Conservation (phyloP, 2,329 filamentous ascomycete genomes). For the Chalara sp. region DNA sequence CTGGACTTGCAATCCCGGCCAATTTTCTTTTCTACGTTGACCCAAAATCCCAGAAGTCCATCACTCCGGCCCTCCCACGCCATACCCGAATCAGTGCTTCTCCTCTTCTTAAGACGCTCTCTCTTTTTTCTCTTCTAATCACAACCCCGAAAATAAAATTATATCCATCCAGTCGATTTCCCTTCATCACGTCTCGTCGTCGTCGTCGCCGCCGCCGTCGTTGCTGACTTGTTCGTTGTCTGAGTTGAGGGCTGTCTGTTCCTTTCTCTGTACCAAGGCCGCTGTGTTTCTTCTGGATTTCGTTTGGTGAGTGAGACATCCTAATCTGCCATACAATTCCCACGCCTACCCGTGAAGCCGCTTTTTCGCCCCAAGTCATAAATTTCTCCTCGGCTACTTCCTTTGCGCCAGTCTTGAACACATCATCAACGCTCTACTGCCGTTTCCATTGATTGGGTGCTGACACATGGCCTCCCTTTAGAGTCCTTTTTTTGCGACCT, state of each 20-base stretch:
- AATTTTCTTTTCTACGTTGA: too few relatives aligned
- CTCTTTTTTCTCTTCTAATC: slow-evolving; percentile 1
- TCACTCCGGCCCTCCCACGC: not conserved
- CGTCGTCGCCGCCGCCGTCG: too few relatives aligned
- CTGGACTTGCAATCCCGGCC: too few relatives aligned
- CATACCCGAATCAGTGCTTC: not conserved
- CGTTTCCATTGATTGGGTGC: not conserved
- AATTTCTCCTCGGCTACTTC: not conserved
- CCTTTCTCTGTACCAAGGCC: slow-evolving; percentile 17
- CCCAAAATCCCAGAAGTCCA: too few relatives aligned
- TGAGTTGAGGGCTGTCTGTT: slow-evolving; percentile 6
- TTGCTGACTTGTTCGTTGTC: too few relatives aligned
- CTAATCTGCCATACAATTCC: not conserved
- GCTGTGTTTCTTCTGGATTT: slow-evolving; percentile 12
- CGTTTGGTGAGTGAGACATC: slow-evolving; percentile 17
- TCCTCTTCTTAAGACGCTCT: not conserved
- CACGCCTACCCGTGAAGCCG: not conserved
- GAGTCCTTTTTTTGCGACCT: slow-evolving; percentile 15
- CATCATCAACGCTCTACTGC: not conserved
- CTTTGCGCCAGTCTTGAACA: not conserved
- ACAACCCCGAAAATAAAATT: not conserved
- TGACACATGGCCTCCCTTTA: not conserved
- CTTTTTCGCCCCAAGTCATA: not conserved
- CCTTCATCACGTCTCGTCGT: slow-evolving; percentile 1
- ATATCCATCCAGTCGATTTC: slow-evolving; percentile 3